phyloP scores from a whole-genome alignment of 345 rosid species.

The Limnanthes douglasii region DNA sequence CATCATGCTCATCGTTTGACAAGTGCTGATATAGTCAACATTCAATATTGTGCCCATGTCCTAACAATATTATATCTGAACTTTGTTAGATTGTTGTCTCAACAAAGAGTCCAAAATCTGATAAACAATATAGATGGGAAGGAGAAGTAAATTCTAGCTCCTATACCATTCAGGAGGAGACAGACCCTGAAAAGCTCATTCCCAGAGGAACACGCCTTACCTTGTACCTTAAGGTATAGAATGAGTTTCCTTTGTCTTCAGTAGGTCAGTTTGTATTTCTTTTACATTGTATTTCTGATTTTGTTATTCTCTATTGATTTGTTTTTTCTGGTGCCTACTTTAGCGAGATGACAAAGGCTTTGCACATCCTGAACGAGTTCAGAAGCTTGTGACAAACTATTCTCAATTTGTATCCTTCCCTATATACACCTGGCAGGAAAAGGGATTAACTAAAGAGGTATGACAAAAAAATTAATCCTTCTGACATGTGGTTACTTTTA shows the following conservation, averaged over 20 bases:
- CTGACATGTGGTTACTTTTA: too few relatives aligned
- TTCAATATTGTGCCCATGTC: too few relatives aligned
- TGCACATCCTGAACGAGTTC: constrained; percentile 85
- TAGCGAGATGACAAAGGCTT: constrained; percentile 77
- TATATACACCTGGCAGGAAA: constrained; percentile 96
- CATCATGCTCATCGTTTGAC: constrained; percentile 1
- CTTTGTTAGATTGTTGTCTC: constrained; percentile 63
- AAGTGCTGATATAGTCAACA: too few relatives aligned
- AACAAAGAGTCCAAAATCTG: constrained; percentile 83
- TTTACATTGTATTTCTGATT: not conserved
- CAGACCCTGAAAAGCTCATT: constrained; percentile 57
- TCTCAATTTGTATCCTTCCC: constrained; percentile 98
- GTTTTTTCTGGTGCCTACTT: constrained; percentile 4
- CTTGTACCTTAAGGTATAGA: constrained; percentile 69
- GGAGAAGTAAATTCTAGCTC: constrained; percentile 90
- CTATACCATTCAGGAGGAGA: constrained; percentile 66
- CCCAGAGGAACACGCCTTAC: constrained; percentile 88
- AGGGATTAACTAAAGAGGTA: constrained; percentile 94
- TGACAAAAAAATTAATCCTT: too few relatives aligned
- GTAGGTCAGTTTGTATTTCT: constrained; percentile 2
- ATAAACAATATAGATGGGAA: constrained; percentile 91
- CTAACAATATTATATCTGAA: not conserved
- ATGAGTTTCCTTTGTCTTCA: constrained; percentile 1
- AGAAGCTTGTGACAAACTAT: constrained; percentile 91
- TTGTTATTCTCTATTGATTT: constrained; percentile 9